Conservation (phyloP, 2,329 filamentous ascomycete genomes). For the Apiospora pterosperma region DNA sequence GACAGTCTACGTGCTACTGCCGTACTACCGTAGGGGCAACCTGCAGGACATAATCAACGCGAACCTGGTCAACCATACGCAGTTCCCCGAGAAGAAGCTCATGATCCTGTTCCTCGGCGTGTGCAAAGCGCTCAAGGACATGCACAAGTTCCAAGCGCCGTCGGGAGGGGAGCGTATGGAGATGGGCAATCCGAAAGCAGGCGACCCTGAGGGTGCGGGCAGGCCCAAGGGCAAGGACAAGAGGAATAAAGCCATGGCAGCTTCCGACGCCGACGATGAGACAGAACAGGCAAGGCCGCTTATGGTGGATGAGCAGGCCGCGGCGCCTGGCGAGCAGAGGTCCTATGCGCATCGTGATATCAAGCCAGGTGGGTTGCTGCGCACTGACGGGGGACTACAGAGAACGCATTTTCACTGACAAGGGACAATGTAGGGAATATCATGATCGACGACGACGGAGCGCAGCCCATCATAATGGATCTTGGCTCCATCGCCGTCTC, state of each 20-base stretch:
- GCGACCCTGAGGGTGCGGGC: constrained; percentile 31
- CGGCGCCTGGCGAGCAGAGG: constrained; percentile 64
- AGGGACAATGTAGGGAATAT: constrained; percentile 67
- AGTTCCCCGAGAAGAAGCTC: constrained; percentile 81
- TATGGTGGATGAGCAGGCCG: constrained; percentile 75
- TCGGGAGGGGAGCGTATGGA: constrained; percentile 48
- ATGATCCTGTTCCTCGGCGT: constrained; percentile 92
- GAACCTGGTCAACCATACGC: constrained; percentile 91
- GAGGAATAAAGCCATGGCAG: constrained; percentile 30
- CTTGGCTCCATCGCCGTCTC: constrained; percentile 86
- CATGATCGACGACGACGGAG: constrained; percentile 93
- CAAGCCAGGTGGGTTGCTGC: constrained; percentile 70
- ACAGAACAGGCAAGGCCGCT: constrained; percentile 76
- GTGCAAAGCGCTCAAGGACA: constrained; percentile 79
- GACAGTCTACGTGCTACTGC: constrained; percentile 93
- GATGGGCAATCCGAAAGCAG: constrained; percentile 40
- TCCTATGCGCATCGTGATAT: constrained; percentile 96
- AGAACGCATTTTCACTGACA: neutral
- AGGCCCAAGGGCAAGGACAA: constrained; percentile 35
- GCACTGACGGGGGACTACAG: neutral
- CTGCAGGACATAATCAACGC: constrained; percentile 98
- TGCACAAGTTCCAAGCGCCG: constrained; percentile 79
- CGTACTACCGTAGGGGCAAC: constrained; percentile 93
- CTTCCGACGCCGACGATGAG: constrained; percentile 64
- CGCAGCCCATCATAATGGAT: constrained; percentile 92